Percentiles rank a stretch among this genome's conserved stretches.
These are phyloP conservation scores for Kokia cookei DNA, from an alignment of 441 rosid genomes.

Conservation along the genomic window DNA sequence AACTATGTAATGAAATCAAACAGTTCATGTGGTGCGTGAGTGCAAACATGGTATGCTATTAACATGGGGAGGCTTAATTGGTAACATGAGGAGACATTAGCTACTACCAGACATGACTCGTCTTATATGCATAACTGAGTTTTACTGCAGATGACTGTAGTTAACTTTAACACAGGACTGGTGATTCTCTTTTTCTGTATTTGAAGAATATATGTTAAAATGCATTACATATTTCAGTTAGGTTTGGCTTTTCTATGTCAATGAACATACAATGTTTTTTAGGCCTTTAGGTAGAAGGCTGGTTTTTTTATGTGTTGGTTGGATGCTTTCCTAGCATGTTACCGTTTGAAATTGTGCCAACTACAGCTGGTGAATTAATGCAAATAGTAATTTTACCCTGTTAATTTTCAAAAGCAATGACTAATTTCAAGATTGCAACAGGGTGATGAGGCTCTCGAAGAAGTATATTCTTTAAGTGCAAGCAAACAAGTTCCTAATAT, in stretches of 20 bases:
- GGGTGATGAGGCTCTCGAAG: constrained; percentile 61
- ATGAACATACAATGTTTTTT: not conserved
- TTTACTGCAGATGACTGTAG: not conserved
- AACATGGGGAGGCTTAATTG: not conserved
- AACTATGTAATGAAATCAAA: constrained; percentile 6
- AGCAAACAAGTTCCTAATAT: constrained; percentile 53
- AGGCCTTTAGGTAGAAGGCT: not conserved
- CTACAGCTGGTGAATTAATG: not conserved
- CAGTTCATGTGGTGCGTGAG: not conserved
- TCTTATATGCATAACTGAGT: not conserved
- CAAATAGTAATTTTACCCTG: not conserved
- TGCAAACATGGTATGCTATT: not conserved
- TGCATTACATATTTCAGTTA: not conserved
- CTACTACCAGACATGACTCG: not conserved
- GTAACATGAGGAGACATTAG: not conserved
- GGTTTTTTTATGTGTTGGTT: not conserved
- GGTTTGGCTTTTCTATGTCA: not conserved
- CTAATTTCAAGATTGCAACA: constrained; percentile 22
- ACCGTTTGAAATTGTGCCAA: not conserved
- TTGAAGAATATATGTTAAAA: not conserved
- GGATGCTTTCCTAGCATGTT: not conserved
- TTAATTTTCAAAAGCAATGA: not conserved
- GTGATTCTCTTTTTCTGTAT: not conserved
- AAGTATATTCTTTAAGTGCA: constrained; percentile 52
- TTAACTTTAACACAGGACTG: not conserved